These are phyloP conservation scores for Stentor coeruleus DNA, from an alignment of 73 alveolate genomes.

Conservation along the genomic window DNA sequence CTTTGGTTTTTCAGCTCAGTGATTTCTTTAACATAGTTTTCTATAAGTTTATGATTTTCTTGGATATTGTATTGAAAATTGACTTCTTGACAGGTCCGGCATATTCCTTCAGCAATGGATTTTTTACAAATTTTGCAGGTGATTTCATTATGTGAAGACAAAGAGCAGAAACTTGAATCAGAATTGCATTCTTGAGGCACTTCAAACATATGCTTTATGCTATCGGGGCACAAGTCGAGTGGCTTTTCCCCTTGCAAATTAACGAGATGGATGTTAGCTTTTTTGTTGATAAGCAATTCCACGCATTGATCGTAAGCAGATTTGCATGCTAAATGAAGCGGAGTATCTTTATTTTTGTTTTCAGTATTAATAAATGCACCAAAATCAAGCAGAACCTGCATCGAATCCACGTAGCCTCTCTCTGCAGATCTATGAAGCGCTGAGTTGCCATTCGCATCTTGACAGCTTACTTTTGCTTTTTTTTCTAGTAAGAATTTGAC, in stretches of 20 bases:
- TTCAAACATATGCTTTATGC: not conserved
- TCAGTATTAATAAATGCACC: conserved; percentile 31
- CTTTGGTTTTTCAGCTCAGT: not conserved
- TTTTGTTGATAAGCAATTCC: conserved; percentile 27
- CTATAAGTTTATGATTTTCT: not conserved
- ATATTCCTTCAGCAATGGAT: not conserved
- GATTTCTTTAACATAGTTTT: not conserved
- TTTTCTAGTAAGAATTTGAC: conserved; percentile 30
- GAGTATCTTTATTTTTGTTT: conserved; percentile 15
- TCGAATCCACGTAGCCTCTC: conserved; percentile 27
- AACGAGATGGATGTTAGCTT: not conserved
- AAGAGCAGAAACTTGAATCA: not conserved
- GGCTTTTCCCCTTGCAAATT: conserved; percentile 8
- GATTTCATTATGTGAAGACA: not conserved
- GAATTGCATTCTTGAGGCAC: not conserved
- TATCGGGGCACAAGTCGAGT: not conserved
- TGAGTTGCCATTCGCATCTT: conserved; percentile 35
- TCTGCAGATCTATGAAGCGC: conserved; percentile 40
- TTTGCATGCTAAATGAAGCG: conserved; percentile 43
- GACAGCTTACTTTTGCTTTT: conserved; percentile 40
- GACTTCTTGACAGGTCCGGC: not conserved
- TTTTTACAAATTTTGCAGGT: not conserved
- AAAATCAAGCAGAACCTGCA: conserved; percentile 29
- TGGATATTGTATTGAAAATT: not conserved
- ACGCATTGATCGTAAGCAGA: conserved; percentile 28